Conservation (phyloP, 345 rosid species). For the Dimocarpus longan region DNA sequence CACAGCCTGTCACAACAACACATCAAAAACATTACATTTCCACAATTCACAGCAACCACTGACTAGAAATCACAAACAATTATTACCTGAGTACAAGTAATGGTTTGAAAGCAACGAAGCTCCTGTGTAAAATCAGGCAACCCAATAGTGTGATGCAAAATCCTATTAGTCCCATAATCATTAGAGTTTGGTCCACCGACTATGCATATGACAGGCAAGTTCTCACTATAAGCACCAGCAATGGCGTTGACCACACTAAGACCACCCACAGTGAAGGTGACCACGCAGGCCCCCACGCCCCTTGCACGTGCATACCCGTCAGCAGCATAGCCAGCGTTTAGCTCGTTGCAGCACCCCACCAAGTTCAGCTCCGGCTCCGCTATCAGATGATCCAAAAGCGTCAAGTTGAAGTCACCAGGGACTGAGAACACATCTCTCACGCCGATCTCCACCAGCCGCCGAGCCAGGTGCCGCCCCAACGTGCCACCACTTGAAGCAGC, state of each 20-base stretch:
- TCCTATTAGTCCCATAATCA: constrained; percentile 67
- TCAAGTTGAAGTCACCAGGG: constrained; percentile 72
- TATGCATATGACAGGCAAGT: constrained; percentile 65
- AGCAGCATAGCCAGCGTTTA: constrained; percentile 80
- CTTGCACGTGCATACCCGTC: constrained; percentile 71
- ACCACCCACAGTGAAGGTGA: constrained; percentile 80
- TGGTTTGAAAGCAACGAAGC: constrained; percentile 59
- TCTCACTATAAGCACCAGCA: constrained; percentile 79
- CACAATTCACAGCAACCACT: background rate
- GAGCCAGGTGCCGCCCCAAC: constrained; percentile 59
- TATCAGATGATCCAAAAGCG: constrained; percentile 61
- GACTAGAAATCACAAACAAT: background rate
- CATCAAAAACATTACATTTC: constrained; percentile 8
- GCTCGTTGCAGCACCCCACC: constrained; percentile 80
- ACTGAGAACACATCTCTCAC: constrained; percentile 70
- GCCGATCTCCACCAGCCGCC: constrained; percentile 74
- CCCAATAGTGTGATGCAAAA: constrained; percentile 75
- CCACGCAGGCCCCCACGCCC: constrained; percentile 74
- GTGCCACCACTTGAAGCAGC: constrained; percentile 44
- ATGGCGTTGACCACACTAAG: constrained; percentile 69
- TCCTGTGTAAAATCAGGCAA: constrained; percentile 72
- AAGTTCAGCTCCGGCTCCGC: constrained; percentile 59
- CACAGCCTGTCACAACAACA: constrained; percentile 47
- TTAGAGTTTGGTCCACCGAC: constrained; percentile 75
- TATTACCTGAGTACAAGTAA: constrained; percentile 63